These are phyloP conservation scores for Melampsora larici-populina DNA, from an alignment of 1,284 basidiomycete species.

Conservation along the genomic window DNA sequence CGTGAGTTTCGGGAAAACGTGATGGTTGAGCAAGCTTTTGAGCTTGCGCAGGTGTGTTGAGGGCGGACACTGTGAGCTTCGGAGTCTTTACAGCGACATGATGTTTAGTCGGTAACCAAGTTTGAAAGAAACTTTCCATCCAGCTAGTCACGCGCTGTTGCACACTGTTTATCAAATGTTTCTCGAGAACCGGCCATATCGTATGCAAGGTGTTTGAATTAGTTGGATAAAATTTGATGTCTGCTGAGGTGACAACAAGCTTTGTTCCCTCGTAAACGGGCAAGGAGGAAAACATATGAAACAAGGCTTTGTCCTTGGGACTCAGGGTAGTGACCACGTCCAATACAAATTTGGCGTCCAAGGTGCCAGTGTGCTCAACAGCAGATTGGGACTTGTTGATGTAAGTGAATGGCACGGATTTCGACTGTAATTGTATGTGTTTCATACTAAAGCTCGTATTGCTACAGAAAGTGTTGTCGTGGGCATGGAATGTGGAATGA, in stretches of 20 bases:
- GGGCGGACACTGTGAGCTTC: background rate
- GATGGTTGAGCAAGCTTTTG: background rate
- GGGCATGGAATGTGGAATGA: constrained; percentile 24
- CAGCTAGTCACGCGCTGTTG: background rate
- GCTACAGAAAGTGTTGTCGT: constrained; percentile 25
- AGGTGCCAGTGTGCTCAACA: background rate
- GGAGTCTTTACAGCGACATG: background rate
- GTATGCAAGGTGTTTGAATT: constrained; percentile 1
- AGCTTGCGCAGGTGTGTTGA: background rate
- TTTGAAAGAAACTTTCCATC: constrained; percentile 34
- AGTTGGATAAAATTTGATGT: constrained; percentile 14
- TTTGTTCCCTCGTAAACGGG: constrained; percentile 23
- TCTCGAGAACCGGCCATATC: constrained; percentile 11
- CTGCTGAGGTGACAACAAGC: constrained; percentile 5
- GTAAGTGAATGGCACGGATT: constrained; percentile 4
- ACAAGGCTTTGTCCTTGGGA: constrained; percentile 12
- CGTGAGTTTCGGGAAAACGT: constrained; percentile 25
- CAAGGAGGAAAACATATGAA: constrained; percentile 10
- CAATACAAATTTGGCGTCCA: background rate
- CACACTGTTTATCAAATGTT: constrained; percentile 2
- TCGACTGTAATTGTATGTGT: constrained; percentile 8
- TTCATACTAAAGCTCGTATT: constrained; percentile 23
- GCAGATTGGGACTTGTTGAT: constrained; percentile 6
- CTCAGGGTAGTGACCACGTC: constrained; percentile 18
- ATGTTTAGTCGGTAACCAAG: constrained; percentile 18